Percentiles rank a stretch among this genome's conserved stretches.
Conservation (phyloP, 2,329 filamentous ascomycete species). For the Coniochaeta sp. region DNA sequence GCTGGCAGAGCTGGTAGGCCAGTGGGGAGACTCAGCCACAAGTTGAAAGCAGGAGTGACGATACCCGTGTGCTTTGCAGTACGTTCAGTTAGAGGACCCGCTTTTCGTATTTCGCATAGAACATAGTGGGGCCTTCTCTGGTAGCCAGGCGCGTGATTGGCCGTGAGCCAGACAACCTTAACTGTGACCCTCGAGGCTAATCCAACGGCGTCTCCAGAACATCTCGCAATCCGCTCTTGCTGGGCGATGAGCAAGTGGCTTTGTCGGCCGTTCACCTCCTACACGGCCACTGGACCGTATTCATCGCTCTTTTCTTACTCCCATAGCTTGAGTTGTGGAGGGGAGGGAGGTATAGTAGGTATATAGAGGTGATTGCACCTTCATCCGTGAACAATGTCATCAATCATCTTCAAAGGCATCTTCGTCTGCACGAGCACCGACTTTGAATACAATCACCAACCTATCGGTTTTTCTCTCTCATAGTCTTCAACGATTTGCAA, state of each 20-base stretch:
- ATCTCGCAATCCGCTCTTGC: neutral
- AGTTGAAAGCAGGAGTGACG: neutral
- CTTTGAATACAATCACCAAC: neutral
- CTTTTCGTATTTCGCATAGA: slow-evolving; percentile 15
- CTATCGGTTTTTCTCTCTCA: neutral
- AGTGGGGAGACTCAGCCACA: neutral
- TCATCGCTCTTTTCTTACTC: neutral
- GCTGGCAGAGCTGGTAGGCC: neutral
- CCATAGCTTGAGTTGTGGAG: neutral
- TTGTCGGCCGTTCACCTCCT: neutral
- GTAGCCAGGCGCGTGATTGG: neutral
- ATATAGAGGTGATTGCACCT: neutral
- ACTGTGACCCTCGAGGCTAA: neutral
- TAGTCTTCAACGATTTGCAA: neutral
- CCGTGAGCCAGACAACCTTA: neutral
- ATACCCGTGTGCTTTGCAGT: neutral
- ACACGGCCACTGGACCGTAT: neutral
- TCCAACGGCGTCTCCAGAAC: neutral
- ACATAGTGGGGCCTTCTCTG: neutral
- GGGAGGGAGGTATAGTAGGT: neutral
- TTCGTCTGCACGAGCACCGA: neutral
- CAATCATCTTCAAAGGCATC: too few relatives aligned
- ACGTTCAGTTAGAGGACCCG: neutral
- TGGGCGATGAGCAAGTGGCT: neutral
- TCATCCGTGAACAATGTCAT: neutral